These are phyloP conservation scores for Mortierella claussenii DNA, from an alignment of 192 early-diverging fungal genomes.

Conservation along the genomic window DNA sequence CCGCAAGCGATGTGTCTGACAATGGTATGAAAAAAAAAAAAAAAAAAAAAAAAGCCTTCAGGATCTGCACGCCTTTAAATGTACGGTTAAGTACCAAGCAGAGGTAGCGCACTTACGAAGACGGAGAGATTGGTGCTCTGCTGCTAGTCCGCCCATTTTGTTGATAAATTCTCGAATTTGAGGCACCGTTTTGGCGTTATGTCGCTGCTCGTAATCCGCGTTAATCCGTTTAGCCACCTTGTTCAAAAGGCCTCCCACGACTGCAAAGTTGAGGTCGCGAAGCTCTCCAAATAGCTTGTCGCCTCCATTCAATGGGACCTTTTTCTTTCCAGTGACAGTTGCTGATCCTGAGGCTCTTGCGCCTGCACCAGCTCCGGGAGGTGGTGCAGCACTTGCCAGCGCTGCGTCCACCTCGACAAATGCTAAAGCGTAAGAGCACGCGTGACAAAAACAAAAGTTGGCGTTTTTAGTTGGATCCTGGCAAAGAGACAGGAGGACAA, in stretches of 20 bases:
- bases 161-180: conserved; percentile 95
- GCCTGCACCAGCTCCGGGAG: conserved; percentile 32
- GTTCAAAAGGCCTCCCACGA: conserved; percentile 86
- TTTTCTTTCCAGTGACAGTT: conserved; percentile 64
- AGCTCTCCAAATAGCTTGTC: conserved; percentile 86
- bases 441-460: too few relatives aligned
- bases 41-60: background rate
- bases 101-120: conserved; percentile 64
- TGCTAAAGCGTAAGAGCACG: too few relatives aligned
- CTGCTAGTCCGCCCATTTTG: conserved; percentile 82
- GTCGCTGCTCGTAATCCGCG: conserved; percentile 87
- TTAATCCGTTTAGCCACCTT: conserved; percentile 88
- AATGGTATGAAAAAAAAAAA: background rate
- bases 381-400: conserved; percentile 58
- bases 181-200: conserved; percentile 89
- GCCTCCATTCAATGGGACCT: conserved; percentile 80
- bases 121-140: conserved; percentile 86
- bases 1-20: conserved; percentile 81
- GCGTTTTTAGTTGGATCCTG: too few relatives aligned
- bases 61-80: too few relatives aligned
- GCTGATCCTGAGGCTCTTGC: conserved; percentile 22
- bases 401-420: conserved; percentile 81
- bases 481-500: too few relatives aligned
- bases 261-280: conserved; percentile 91
- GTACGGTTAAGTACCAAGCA: too few relatives aligned